Base-by-base conservation (phyloP, 2,329 filamentous ascomycete species). In the Penicillium hesseltinei region DNA sequence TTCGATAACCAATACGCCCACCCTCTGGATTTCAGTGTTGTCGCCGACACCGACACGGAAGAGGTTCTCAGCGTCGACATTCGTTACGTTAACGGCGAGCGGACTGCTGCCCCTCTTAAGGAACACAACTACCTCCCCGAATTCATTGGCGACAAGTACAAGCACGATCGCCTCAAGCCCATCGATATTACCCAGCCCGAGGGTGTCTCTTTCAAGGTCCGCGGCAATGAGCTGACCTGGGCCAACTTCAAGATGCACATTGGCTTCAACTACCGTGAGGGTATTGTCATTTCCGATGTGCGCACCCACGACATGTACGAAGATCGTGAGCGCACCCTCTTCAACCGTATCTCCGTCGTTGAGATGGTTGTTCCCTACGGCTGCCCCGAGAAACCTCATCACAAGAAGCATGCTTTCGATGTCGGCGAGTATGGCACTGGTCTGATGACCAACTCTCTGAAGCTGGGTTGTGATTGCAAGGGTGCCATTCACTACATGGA, bases 201-300 rank as follows among this genome's bases (percentile, higher is more conserved):
- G 55, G 68, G 68, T 15, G 68, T 69, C 2, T 70, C 68, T 8
- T 70, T 70, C 63, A 64, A 62, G 49, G 59, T 70, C 52, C 66
- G 68, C 25, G 66, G 67, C 17, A 69, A 69, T n/a, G 68, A 69
- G 56, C 52, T 70, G 15, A 62, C 62, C 11, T 70, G 68, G 68
- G 68, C 68, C 46, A 67, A 66, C 46, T 65, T 55, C 56, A 69
- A 68, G 47, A 75, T 75, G 72, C 73, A 76, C 51, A 64, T 81
- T 35, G 77, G 78, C 29, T 81, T 81, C 73, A 80, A 81, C 68
- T 75, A 77, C 59, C 74, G 79, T 10, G 78, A 85, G 65, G 82
- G 82, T 44, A 82, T 83, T 71, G 81, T 84, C 7, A 69, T 85
- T 17, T 82, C 83, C 56, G 77, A 85, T 27, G 60, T 70, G 6